Percentiles rank a stretch among this genome's conserved stretches.
phyloP scores from a whole-genome alignment of 352 stramenopile genomes.

The Globisporangium paroecandrum region DNA sequence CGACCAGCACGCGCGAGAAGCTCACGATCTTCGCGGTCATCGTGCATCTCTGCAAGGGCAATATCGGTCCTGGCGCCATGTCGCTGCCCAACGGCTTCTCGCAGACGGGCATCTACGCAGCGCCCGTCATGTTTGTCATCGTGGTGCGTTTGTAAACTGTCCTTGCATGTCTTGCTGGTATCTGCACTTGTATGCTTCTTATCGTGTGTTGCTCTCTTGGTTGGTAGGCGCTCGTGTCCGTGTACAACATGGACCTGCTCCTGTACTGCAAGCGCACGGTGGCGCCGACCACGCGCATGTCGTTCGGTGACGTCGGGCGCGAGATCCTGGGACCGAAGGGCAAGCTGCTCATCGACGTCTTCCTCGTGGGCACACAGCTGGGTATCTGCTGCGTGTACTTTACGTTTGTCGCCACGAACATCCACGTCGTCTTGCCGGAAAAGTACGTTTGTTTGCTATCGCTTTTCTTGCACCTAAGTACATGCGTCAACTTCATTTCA shows the following conservation, averaged over 20 bases:
- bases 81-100: slow-evolving; percentile 76
- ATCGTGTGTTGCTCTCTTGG: background rate
- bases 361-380: slow-evolving; percentile 73
- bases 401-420: slow-evolving; percentile 79
- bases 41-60: slow-evolving; percentile 73
- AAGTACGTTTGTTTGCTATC: slow-evolving; percentile 24
- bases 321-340: slow-evolving; percentile 56
- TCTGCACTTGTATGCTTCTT: background rate
- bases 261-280: slow-evolving; percentile 63
- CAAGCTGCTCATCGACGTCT: slow-evolving; percentile 73
- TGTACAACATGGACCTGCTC: slow-evolving; percentile 84
- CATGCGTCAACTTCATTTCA: background rate
- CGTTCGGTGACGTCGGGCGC: slow-evolving; percentile 67
- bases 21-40: slow-evolving; percentile 52
- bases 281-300: slow-evolving; percentile 49
- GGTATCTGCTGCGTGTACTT: slow-evolving; percentile 86
- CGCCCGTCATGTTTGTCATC: slow-evolving; percentile 54
- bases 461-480: background rate
- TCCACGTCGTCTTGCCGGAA: slow-evolving; percentile 67
- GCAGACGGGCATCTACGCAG: slow-evolving; percentile 61
- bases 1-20: slow-evolving; percentile 27
- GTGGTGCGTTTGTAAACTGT: slow-evolving; percentile 31
- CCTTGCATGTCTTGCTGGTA: background rate
- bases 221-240: slow-evolving; percentile 58
- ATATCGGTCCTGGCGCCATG: slow-evolving; percentile 76